Evolutionary conservation across 306 rosid genomes (phyloP).

Genomic region (Dalbergia oliveri): DNA sequence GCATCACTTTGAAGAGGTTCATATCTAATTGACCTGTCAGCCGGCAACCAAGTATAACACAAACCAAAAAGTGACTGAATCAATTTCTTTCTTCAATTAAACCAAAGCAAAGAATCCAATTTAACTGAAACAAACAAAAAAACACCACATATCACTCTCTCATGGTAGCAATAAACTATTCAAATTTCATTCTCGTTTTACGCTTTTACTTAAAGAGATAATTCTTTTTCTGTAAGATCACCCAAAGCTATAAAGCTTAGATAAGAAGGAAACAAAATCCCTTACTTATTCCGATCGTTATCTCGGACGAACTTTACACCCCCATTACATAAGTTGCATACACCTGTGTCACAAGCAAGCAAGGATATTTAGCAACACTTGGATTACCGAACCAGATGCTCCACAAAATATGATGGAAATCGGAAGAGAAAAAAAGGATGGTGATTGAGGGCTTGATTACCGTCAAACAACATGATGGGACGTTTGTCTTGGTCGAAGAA

Average conservation of each 20-base stretch:
- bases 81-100: not conserved
- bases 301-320: conserved; percentile 90
- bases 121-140: not conserved
- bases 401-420: not conserved
- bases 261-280: conserved; percentile 15
- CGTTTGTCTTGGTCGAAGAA: conserved; percentile 81
- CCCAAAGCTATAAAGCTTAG: not conserved
- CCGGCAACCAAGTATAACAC: conserved; percentile 20
- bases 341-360: conserved; percentile 59
- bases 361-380: not conserved
- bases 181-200: not conserved
- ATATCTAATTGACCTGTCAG: conserved; percentile 74
- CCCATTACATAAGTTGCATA: conserved; percentile 94
- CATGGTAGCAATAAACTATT: not conserved
- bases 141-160: not conserved
- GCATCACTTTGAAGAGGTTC: conserved; percentile 96
- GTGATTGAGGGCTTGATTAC: conserved; percentile 42
- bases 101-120: not conserved
- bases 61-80: conserved; percentile 7
- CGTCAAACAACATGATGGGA: conserved; percentile 95
- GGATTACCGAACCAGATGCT: no score
- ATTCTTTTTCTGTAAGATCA: not conserved
- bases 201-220: not conserved
- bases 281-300: conserved; percentile 76
- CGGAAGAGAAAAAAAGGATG: not conserved